Evolutionary conservation across 176 grass and related monocot species (phyloP), one percentile per base, ranked within the genome.

Genomic region (Carex littledalei): DNA sequence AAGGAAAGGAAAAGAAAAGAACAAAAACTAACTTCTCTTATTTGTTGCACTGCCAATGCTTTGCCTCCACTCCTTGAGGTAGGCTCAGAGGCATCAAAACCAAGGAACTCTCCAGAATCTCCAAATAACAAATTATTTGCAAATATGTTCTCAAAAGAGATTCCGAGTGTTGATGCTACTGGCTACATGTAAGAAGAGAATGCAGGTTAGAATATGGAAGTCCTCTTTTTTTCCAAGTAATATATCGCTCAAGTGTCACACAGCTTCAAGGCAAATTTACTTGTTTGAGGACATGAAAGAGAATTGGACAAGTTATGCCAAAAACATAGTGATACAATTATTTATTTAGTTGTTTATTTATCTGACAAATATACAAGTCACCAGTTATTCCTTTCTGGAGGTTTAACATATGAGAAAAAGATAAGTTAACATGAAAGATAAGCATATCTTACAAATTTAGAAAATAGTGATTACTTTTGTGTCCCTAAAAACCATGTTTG

Each of bases 1-100:
- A 75, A 22, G 35, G 2, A 76, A 53, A 53, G 39, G 8, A 5
- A 24, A 47, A 47, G 5, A 53, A 3, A 5, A 76, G 3, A 10
- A 26, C 14, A 26, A 26, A 24, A 26, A 75, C 4, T 81, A 22
- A 94, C 93, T 89, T 94, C 84, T 92, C 90, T 91, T 90, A 98
- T 91, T 67, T 92, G 79, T 86, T 98, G 93, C 52, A 98, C 93
- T 85, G 95, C 91, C 86, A 61, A 39, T 67, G 95, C 95, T 93
- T 98, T 98, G 78, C 93, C 95, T 47, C 91, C 91, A 85, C 95
- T 95, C 72, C 83, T 67, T 14, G 95, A 98, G 84, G 95, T 98
- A 73, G 93, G 93, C 58, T 98, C 95, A 85, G 86, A 67, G 12
- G 80, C 59, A 82, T 98, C 95, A 93, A 98, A 98, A 67, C 95